Evolutionary conservation across 1,139 yeast genomes (phyloP).

Genomic region (Yamadazyma atmosphaerica): DNA sequence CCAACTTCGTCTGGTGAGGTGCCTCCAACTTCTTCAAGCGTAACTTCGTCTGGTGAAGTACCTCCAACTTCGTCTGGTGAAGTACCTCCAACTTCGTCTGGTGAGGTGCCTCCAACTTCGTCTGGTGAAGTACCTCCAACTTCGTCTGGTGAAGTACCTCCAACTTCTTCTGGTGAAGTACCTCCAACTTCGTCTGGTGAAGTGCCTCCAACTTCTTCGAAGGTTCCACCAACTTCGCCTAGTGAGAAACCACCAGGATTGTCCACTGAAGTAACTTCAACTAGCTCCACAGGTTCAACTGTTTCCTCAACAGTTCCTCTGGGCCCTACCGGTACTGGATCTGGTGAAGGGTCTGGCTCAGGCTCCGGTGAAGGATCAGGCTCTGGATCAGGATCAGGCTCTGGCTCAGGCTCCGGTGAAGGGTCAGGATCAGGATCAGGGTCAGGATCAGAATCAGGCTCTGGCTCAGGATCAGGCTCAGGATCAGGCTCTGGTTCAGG

Average conservation of each 20-base stretch:
- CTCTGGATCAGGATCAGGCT: neutral
- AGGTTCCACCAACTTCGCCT: neutral
- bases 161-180: neutral
- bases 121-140: slow-evolving; percentile 2
- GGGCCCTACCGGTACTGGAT: neutral
- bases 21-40: neutral
- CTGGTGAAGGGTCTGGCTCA: neutral
- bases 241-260: neutral
- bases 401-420: neutral
- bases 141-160: slow-evolving; percentile 2
- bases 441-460: too few relatives aligned
- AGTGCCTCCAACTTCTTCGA: slow-evolving; percentile 3
- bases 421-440: neutral
- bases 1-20: neutral
- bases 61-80: slow-evolving; percentile 2
- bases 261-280: too few relatives aligned
- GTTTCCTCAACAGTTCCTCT: too few relatives aligned
- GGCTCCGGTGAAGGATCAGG: neutral
- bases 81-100: neutral
- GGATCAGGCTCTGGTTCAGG: too few relatives aligned
- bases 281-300: too few relatives aligned
- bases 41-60: slow-evolving; percentile 5
- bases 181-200: slow-evolving; percentile 4
- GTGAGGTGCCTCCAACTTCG: neutral
- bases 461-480: too few relatives aligned